phyloP scores from a whole-genome alignment of 192 early-diverging fungal species.

The Coemansia sp. region DNA sequence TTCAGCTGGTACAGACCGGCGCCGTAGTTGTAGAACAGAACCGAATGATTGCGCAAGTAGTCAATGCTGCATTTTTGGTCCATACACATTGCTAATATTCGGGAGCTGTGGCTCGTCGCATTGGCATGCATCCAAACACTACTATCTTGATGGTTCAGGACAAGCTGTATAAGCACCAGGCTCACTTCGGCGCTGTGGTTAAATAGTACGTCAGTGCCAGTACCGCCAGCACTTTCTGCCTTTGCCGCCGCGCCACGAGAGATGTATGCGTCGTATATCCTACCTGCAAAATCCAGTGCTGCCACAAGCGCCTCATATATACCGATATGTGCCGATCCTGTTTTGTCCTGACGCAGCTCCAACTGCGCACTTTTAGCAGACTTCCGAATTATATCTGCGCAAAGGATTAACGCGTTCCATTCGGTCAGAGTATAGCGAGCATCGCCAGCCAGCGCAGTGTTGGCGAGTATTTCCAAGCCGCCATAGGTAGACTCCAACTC shows the following conservation, averaged over 20 bases:
- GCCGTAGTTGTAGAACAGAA: conserved; percentile 44
- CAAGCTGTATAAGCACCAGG: conserved; percentile 26
- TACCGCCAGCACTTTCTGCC: conserved; percentile 35
- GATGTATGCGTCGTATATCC: conserved; percentile 34
- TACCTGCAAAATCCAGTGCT: conserved; percentile 17
- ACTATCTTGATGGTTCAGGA: conserved; percentile 18
- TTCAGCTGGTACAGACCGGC: conserved; percentile 45
- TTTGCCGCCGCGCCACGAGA: conserved; percentile 35
- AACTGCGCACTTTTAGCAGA: conserved; percentile 12
- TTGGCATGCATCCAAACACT: background rate
- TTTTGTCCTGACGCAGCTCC: conserved; percentile 3
- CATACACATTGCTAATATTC: conserved; percentile 21
- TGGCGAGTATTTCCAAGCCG: background rate
- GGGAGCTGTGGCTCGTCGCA: conserved; percentile 8
- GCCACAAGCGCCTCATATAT: conserved; percentile 6
- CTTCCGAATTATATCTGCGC: conserved; percentile 35
- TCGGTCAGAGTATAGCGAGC: conserved; percentile 33
- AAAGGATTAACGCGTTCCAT: conserved; percentile 41
- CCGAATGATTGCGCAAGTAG: conserved; percentile 47
- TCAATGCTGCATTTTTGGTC: conserved; percentile 18
- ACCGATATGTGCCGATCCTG: background rate
- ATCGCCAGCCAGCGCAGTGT: conserved; percentile 4
- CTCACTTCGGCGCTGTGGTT: conserved; percentile 33
- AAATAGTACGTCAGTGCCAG: conserved; percentile 6
- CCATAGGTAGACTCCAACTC: background rate